Evolutionary conservation across 352 stramenopile species (phyloP), one percentile per base, ranked within the genome.

Genomic region (Pythium sp.): DNA sequence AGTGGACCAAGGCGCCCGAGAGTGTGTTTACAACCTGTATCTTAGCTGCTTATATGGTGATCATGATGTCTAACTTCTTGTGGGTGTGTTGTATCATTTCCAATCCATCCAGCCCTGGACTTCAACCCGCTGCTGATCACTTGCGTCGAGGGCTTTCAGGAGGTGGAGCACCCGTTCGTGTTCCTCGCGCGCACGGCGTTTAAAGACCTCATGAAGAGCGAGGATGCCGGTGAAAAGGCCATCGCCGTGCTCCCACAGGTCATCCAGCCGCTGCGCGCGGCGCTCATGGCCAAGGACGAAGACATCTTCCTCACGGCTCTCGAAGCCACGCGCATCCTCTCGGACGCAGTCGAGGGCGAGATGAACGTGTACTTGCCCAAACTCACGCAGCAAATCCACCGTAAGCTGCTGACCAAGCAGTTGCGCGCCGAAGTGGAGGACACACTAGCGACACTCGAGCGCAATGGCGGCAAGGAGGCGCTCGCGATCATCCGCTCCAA

Each of bases 321-420:
- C 43, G 80, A 91, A 65, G 85, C 83, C 28, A 90, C 81, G 32
- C 83, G 85, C 12, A 60, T 86, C 24, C 74, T 93, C 12, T 91
- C 83, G 18, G 81, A 91, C 34, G 71, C 75, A 2, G 80, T 93
- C 5, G 81, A 89, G 51, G 73, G 76, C 2, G 82, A 93, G 41
- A 91, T 93, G 80, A 92, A 93, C 64, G 77, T 81, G 56, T 90
- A 91, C 53, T 67, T 92, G 9, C 71, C 81, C 6, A 92, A 92
- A 64, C 71, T 93, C 43, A 87, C 82, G 22, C 86, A 92, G 71
- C 86, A 93, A 64, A 91, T 93, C 56, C 86, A 93, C 41, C 81
- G 86, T 51, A 90, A 90, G 62, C 69, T 90, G 15, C 71, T 82
- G 12, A 85, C 81, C 8, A 91, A 90, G 64, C 71, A 80, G 38